Percentiles rank a stretch among this genome's conserved stretches.
Evolutionary conservation across 78 protist genomes (phyloP).

Genomic region (Dictyostelium firmibasis): DNA sequence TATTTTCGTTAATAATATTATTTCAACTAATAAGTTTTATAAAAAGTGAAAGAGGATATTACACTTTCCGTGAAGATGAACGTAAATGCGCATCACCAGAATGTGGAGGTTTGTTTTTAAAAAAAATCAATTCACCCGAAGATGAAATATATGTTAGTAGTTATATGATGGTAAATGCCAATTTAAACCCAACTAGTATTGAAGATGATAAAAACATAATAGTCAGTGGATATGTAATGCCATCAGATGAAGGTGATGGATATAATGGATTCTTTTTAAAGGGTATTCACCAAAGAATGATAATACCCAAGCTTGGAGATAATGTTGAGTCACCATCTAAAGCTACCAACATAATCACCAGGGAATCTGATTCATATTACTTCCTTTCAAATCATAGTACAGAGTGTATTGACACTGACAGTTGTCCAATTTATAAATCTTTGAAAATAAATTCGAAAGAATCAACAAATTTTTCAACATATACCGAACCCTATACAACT

Average conservation of each 20-base stretch:
- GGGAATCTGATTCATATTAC: not conserved
- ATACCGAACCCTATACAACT: not conserved
- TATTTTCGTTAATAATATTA: not conserved
- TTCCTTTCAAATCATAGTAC: not conserved
- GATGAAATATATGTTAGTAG: not conserved
- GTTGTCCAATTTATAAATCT: not conserved
- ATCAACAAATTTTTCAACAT: not conserved
- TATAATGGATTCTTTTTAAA: not conserved
- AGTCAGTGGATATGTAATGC: not conserved
- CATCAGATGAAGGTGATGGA: not conserved
- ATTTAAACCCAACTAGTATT: not conserved
- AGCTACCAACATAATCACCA: too few species aligned
- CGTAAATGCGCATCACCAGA: conserved; percentile 9
- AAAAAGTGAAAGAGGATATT: not conserved
- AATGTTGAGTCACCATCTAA: too few species aligned
- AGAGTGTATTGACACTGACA: not conserved
- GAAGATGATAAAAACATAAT: not conserved
- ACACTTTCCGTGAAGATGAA: not conserved
- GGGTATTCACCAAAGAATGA: not conserved
- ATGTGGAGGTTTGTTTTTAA: not conserved
- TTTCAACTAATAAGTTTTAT: not conserved
- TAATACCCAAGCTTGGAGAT: too few species aligned
- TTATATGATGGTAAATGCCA: not conserved
- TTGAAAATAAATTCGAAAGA: not conserved
- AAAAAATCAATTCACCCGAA: not conserved